These are phyloP conservation scores for Ilex aquifolium DNA, from an alignment of 257 asterid genomes.

Conservation along the genomic window DNA sequence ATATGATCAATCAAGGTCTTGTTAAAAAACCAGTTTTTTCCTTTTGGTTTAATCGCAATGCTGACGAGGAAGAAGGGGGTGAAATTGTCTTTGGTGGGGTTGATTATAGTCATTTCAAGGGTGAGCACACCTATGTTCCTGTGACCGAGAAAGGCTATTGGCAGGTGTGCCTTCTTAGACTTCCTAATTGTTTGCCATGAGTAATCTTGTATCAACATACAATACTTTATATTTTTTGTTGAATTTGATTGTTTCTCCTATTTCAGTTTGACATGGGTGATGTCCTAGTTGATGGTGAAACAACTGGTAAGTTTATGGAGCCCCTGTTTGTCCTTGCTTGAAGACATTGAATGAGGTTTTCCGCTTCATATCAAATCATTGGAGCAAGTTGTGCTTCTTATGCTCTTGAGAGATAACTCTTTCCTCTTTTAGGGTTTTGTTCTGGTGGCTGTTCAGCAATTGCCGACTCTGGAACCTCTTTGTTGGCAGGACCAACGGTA, in stretches of 20 bases:
- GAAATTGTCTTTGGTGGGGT: conserved; percentile 91
- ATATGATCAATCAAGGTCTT: conserved; percentile 72
- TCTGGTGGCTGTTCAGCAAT: conserved; percentile 81
- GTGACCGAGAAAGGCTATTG: conserved; percentile 87
- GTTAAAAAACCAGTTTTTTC: conserved; percentile 67
- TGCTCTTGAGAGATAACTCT: conserved; percentile 11
- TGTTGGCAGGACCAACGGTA: conserved; percentile 94
- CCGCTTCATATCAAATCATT: not conserved
- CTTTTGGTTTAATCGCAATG: conserved; percentile 74
- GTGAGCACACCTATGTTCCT: conserved; percentile 73
- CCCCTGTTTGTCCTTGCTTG: conserved; percentile 4
- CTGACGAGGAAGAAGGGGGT: conserved; percentile 68
- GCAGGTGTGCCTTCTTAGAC: conserved; percentile 49
- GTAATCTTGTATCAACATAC: conserved; percentile 11
- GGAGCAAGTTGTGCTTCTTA: not conserved
- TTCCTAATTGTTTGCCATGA: conserved; percentile 1
- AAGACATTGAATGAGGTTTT: not conserved
- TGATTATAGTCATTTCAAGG: conserved; percentile 71
- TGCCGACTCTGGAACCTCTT: conserved; percentile 91
- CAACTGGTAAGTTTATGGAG: conserved; percentile 50
- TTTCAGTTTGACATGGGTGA: conserved; percentile 86
- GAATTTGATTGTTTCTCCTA: not conserved
- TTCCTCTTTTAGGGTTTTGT: conserved; percentile 49
- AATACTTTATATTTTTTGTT: conserved; percentile 1
- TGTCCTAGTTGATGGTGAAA: conserved; percentile 60